Conservation (phyloP, 805 yeast genomes). For the Torulaspora quercuum region DNA sequence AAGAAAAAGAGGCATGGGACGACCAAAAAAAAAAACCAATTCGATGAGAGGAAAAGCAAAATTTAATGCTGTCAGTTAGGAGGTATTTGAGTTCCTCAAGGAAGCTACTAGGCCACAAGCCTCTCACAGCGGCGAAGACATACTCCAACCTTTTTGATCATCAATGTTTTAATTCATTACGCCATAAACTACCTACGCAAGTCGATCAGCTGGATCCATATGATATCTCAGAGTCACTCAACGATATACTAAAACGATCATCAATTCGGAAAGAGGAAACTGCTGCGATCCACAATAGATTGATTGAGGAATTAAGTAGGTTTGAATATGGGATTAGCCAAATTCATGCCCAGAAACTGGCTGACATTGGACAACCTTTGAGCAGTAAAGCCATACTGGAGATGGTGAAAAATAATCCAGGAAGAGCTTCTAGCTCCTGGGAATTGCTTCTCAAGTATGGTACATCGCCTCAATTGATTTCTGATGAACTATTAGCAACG, state of each 20-base stretch:
- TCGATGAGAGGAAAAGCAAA: not conserved
- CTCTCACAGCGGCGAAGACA: constrained; percentile 4
- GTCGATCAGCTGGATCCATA: constrained; percentile 20
- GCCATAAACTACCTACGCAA: constrained; percentile 11
- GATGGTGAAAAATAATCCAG: constrained; percentile 47
- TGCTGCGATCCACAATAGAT: constrained; percentile 26
- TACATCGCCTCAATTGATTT: constrained; percentile 9
- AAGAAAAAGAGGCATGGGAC: not conserved
- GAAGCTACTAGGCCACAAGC: constrained; percentile 2
- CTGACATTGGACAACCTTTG: constrained; percentile 22
- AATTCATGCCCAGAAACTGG: constrained; percentile 30
- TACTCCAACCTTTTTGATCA: constrained; percentile 15
- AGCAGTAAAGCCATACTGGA: constrained; percentile 29
- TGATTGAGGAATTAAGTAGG: constrained; percentile 31
- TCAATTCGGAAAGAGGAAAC: constrained; percentile 14
- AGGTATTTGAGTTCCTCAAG: constrained; percentile 11
- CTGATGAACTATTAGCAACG: constrained; percentile 29
- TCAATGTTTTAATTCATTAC: constrained; percentile 21
- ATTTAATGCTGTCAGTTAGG: constrained; percentile 13
- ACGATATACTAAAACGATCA: constrained; percentile 12
- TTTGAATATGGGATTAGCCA: constrained; percentile 36
- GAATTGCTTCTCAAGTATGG: constrained; percentile 41
- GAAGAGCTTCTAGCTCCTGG: constrained; percentile 50
- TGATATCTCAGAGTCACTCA: constrained; percentile 22
- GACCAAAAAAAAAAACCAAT: not conserved